A percentile compares a stretch with the other conserved stretches of the same genome.
These are phyloP conservation scores for Fremontodendron californicum DNA, from an alignment of 345 rosid genomes.

Conservation along the genomic window DNA sequence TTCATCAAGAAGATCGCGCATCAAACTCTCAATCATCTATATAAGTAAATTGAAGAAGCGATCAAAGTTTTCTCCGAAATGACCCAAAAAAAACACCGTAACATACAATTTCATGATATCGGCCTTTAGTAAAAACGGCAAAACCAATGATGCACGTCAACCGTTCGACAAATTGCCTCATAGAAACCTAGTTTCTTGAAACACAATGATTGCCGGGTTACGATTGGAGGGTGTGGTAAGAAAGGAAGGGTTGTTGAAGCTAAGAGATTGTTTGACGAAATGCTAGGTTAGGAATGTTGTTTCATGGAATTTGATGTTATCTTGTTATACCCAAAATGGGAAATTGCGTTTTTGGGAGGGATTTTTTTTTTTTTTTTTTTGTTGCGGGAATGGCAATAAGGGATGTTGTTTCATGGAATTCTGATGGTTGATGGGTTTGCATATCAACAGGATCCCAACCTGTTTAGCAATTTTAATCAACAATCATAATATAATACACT, in stretches of 20 bases:
- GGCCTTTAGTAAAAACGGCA: constrained; percentile 21
- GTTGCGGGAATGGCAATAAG: constrained; percentile 42
- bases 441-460: too few species aligned
- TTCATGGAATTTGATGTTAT: constrained; percentile 45
- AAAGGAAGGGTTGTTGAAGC: constrained; percentile 41
- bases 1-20: too few species aligned
- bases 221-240: constrained; percentile 55
- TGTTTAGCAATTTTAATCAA: too few species aligned
- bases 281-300: constrained; percentile 58
- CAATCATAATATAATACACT: neutral
- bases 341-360: constrained; percentile 8
- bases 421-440: constrained; percentile 26
- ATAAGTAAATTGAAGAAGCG: constrained; percentile 7
- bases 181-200: constrained; percentile 71
- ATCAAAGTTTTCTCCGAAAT: constrained; percentile 6
- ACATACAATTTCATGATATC: constrained; percentile 13
- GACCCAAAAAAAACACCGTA: constrained; percentile 2
- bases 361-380: too few species aligned
- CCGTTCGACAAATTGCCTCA: constrained; percentile 62
- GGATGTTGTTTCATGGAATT: constrained; percentile 62
- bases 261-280: constrained; percentile 53
- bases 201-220: constrained; percentile 61
- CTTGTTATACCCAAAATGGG: constrained; percentile 5
- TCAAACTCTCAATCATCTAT: too few species aligned
- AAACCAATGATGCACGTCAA: constrained; percentile 49